Percentiles rank a stretch among this genome's conserved stretches.
Evolutionary conservation across 2,329 filamentous ascomycete genomes (phyloP).

Genomic region (Chrysoporthe cubensis): DNA sequence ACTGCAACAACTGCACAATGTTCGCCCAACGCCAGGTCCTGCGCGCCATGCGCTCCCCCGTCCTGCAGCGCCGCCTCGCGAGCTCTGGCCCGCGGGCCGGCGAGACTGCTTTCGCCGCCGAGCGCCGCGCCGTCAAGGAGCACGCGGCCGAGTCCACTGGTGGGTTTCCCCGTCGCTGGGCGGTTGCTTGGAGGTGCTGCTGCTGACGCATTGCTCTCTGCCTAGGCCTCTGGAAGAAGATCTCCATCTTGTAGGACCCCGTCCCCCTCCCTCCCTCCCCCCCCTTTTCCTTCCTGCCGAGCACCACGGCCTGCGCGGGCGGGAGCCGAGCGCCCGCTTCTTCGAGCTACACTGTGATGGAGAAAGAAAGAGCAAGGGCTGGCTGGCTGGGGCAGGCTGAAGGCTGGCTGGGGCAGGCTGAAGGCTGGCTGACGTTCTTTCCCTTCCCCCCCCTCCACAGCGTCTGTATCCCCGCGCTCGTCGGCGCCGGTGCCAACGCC

Average conservation of each 20-base stretch:
- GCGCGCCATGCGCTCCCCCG: slow-evolving; percentile 61
- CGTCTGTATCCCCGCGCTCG: slow-evolving; percentile 72
- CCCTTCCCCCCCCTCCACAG: slow-evolving; percentile 48
- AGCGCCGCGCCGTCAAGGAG: slow-evolving; percentile 87
- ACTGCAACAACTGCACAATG: slow-evolving; percentile 49
- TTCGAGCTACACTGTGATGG: background rate
- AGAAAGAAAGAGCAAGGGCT: background rate
- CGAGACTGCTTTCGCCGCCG: slow-evolving; percentile 92
- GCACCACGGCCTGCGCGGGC: too few species aligned
- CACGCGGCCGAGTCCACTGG: slow-evolving; percentile 85
- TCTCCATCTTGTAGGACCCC: slow-evolving; percentile 85
- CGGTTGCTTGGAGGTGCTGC: background rate
- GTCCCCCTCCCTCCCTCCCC: background rate
- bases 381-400: too few species aligned
- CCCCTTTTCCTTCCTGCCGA: too few species aligned
- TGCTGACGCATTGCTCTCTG: slow-evolving; percentile 41
- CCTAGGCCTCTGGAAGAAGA: slow-evolving; percentile 90
- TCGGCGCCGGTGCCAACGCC: slow-evolving; percentile 77
- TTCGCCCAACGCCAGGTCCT: slow-evolving; percentile 64
- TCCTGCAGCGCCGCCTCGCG: slow-evolving; percentile 72
- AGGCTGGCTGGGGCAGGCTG: too few species aligned
- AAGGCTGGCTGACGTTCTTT: slow-evolving; percentile 9
- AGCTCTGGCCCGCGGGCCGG: slow-evolving; percentile 56
- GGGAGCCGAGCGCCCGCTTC: background rate
- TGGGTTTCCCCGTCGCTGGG: slow-evolving; percentile 52